These are phyloP conservation scores for Beta corolliflora DNA, from an alignment of 179 eudicot species.

Conservation along the genomic window DNA sequence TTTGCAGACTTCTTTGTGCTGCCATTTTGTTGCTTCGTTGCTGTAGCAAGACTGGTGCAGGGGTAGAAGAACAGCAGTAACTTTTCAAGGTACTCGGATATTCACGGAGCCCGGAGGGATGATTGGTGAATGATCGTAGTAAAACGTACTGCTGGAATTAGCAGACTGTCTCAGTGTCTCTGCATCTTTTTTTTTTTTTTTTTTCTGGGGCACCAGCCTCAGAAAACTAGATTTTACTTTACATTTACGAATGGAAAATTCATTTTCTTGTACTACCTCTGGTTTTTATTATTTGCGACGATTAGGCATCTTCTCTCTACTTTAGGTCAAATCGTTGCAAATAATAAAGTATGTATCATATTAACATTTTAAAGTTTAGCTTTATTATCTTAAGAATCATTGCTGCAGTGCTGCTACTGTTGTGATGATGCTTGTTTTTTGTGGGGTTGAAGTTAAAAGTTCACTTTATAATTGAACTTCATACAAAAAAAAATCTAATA, in stretches of 20 bases:
- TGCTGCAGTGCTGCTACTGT: background rate
- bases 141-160: background rate
- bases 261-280: conserved; percentile 12
- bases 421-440: background rate
- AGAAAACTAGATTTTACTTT: conserved; percentile 9
- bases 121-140: background rate
- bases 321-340: too few relatives aligned
- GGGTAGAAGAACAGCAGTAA: background rate
- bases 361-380: background rate
- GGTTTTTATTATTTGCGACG: too few relatives aligned
- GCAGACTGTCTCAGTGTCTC: background rate
- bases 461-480: background rate
- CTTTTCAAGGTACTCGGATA: background rate
- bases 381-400: background rate
- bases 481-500: background rate
- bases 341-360: too few relatives aligned
- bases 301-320: too few relatives aligned
- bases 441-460: background rate
- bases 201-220: background rate
- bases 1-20: too few relatives aligned
- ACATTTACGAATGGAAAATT: background rate
- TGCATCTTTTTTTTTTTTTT: background rate
- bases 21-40: too few relatives aligned
- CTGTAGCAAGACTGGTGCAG: conserved; percentile 1
- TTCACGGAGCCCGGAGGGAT: too few relatives aligned